Percentiles rank a stretch among this genome's conserved stretches.
Conservation (phyloP, 2,329 filamentous ascomycete genomes). For the Chaetomium sp. region DNA sequence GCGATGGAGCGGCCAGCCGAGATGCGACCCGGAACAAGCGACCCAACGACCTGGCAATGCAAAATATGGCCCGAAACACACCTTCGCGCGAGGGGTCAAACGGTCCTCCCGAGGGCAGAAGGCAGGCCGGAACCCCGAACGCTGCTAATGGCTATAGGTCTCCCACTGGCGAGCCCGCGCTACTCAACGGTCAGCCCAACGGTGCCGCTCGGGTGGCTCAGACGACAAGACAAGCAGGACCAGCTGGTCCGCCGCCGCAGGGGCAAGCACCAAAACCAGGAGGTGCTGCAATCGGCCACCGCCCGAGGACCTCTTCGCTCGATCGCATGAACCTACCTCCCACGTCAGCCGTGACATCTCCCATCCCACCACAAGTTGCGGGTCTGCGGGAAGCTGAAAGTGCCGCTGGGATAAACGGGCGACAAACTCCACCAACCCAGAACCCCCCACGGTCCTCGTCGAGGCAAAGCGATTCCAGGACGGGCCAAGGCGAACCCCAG, state of each 20-base stretch:
- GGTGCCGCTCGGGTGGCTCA: constrained; percentile 36
- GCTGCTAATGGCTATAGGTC: constrained; percentile 37
- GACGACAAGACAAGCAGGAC: constrained; percentile 30
- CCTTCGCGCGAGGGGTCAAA: constrained; percentile 47
- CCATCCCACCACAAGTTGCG: constrained; percentile 35
- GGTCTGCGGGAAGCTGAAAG: constrained; percentile 41
- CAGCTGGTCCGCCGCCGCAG: constrained; percentile 48
- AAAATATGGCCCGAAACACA: constrained; percentile 30
- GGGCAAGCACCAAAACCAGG: constrained; percentile 47
- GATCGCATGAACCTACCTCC: constrained; percentile 35
- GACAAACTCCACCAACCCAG: constrained; percentile 52
- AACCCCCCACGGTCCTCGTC: constrained; percentile 26
- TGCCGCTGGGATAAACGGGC: constrained; percentile 49
- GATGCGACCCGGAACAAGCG: constrained; percentile 25
- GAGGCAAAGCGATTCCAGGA: constrained; percentile 30
- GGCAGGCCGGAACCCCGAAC: constrained; percentile 35
- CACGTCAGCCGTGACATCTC: constrained; percentile 39
- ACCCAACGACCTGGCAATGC: constrained; percentile 29
- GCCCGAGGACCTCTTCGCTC: constrained; percentile 44
- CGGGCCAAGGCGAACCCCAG: constrained; percentile 37
- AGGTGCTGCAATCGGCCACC: constrained; percentile 35
- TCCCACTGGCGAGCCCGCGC: constrained; percentile 34
- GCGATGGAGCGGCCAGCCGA: constrained; percentile 49
- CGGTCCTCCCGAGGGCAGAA: constrained; percentile 45
- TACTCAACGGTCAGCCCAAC: constrained; percentile 20